Conservation (phyloP, 768 basidiomycete genomes). For the Podaxis rugospora region DNA sequence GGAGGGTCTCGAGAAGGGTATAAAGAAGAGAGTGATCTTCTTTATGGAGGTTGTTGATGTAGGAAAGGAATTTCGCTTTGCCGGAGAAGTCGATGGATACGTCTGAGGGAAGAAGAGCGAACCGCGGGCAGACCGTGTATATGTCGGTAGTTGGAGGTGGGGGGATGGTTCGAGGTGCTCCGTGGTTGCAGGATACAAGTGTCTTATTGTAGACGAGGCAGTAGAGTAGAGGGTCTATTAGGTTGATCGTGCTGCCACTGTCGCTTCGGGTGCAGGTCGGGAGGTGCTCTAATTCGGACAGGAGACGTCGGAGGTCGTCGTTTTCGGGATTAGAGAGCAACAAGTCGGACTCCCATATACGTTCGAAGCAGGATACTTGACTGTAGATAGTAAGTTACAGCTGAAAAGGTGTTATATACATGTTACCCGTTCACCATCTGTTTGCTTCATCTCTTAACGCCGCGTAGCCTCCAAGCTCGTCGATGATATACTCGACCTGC, state of each 20-base stretch:
- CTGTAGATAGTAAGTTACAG: conserved; percentile 21
- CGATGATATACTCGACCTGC: conserved; percentile 44
- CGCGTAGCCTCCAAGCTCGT: conserved; percentile 44
- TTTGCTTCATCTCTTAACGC: conserved; percentile 32
- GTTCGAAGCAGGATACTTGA: conserved; percentile 52
- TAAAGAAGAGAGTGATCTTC: conserved; percentile 24
- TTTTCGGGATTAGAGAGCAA: conserved; percentile 16
- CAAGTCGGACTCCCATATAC: conserved; percentile 43
- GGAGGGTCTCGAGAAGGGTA: conserved; percentile 24
- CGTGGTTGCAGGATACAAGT: conserved; percentile 24
- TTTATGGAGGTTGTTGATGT: conserved; percentile 52
- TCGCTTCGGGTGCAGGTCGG: conserved; percentile 12
- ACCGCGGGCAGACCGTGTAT: conserved; percentile 36
- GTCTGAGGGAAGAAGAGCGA: conserved; percentile 41
- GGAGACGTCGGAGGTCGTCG: background rate
- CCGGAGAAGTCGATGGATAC: conserved; percentile 30
- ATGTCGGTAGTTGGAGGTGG: conserved; percentile 26
- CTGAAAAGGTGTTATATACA: background rate
- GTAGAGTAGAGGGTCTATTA: conserved; percentile 38
- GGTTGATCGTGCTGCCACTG: conserved; percentile 19
- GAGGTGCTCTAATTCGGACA: background rate
- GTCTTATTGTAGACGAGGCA: conserved; percentile 37
- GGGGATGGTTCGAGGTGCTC: conserved; percentile 21
- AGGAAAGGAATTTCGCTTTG: conserved; percentile 34
- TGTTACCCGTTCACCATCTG: conserved; percentile 27